phyloP scores from a whole-genome alignment of 805 yeast species.

The Kazachstania taianensis region DNA sequence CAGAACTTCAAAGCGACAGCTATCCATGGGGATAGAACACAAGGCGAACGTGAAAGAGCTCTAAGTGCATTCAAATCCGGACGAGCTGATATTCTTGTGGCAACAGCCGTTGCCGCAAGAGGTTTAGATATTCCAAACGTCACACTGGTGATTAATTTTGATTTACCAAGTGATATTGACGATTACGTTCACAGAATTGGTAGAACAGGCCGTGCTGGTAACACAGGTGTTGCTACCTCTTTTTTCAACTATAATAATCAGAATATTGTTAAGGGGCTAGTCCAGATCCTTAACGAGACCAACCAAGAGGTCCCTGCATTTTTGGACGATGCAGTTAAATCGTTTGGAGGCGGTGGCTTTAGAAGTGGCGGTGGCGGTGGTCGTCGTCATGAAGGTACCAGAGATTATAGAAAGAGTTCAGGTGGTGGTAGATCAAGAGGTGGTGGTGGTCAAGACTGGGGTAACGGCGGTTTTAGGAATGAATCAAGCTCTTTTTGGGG shows the following conservation, averaged over 20 bases:
- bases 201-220: slow-evolving; percentile 99
- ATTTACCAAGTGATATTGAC: slow-evolving; percentile 90
- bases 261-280: slow-evolving; percentile 74
- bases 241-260: slow-evolving; percentile 91
- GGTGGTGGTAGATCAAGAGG: slow-evolving; percentile 8
- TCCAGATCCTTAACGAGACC: slow-evolving; percentile 82
- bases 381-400: slow-evolving; percentile 33
- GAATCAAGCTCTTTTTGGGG: neutral
- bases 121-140: slow-evolving; percentile 99
- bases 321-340: slow-evolving; percentile 73
- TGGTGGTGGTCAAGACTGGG: neutral
- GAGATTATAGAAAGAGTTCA: slow-evolving; percentile 40
- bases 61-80: slow-evolving; percentile 86
- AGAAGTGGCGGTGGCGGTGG: slow-evolving; percentile 36
- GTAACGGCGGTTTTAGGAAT: neutral
- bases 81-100: slow-evolving; percentile 85
- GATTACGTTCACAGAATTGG: slow-evolving; percentile 99
- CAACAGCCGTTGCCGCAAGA: slow-evolving; percentile 99
- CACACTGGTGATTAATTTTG: slow-evolving; percentile 92
- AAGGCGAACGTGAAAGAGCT: slow-evolving; percentile 93
- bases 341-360: slow-evolving; percentile 43
- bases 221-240: slow-evolving; percentile 94
- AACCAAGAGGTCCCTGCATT: slow-evolving; percentile 94
- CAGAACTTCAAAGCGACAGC: slow-evolving; percentile 94
- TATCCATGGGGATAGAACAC: slow-evolving; percentile 97